These are phyloP conservation scores for Barbarea vulgaris DNA, from an alignment of 345 rosid species.

Conservation along the genomic window DNA sequence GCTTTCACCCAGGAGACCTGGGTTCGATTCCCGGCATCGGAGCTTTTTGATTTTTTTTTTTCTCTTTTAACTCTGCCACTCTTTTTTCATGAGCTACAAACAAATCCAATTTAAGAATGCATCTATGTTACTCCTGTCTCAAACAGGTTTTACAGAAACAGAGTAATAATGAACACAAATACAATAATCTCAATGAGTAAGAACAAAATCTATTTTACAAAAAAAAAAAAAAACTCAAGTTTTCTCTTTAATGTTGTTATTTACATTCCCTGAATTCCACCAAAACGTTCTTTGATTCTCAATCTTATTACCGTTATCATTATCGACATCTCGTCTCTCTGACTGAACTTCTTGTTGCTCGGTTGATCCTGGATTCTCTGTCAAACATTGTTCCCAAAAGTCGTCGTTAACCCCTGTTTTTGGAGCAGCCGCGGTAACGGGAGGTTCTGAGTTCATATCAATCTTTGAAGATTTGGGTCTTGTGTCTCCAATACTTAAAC, in stretches of 20 bases:
- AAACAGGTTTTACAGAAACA: conserved; percentile 10
- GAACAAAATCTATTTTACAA: conserved; percentile 5
- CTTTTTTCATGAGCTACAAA: not conserved
- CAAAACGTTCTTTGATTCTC: conserved; percentile 58
- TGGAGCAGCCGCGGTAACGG: conserved; percentile 44
- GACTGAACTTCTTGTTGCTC: conserved; percentile 76
- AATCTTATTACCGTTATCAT: conserved; percentile 50
- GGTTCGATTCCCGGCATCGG: conserved; percentile 98
- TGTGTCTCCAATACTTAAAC: conserved; percentile 52
- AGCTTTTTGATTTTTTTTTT: conserved; percentile 21
- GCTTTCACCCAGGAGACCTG: conserved; percentile 98
- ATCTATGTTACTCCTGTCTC: not conserved
- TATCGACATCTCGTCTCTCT: conserved; percentile 64
- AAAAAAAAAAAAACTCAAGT: conserved; percentile 33
- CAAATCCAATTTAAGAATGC: too few species aligned
- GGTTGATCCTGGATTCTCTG: conserved; percentile 86
- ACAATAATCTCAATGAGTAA: not conserved
- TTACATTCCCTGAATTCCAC: conserved; percentile 70
- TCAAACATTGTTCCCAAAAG: conserved; percentile 96
- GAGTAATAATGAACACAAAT: conserved; percentile 13
- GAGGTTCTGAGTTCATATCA: conserved; percentile 92
- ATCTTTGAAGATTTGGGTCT: conserved; percentile 63
- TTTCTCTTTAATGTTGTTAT: conserved; percentile 70
- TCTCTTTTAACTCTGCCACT: not conserved
- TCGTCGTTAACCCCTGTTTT: conserved; percentile 80